phyloP scores from a whole-genome alignment of 1,284 basidiomycete genomes.

The Rhizoctonia solani region DNA sequence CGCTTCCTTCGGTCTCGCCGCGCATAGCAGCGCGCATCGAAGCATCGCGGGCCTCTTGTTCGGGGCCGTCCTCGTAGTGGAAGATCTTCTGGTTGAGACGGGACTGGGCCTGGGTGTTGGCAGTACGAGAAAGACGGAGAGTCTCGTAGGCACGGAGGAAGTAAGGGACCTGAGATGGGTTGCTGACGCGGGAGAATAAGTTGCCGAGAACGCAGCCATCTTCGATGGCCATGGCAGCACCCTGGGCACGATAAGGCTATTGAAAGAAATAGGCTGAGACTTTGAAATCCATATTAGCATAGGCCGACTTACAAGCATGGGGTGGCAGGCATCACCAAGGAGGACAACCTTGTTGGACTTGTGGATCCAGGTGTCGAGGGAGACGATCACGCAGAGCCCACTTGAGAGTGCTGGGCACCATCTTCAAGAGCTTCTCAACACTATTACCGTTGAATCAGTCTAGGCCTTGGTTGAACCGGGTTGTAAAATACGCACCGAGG shows the following conservation, averaged over 20 bases:
- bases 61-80: constrained; percentile 38
- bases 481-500: constrained; percentile 45
- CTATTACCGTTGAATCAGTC: constrained; percentile 40
- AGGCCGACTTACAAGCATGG: constrained; percentile 56
- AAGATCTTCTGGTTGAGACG: constrained; percentile 39
- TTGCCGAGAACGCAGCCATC: constrained; percentile 64
- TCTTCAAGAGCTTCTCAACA: constrained; percentile 52
- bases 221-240: constrained; percentile 70
- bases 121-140: constrained; percentile 36
- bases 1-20: constrained; percentile 33
- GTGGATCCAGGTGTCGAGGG: constrained; percentile 52
- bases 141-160: constrained; percentile 38
- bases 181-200: constrained; percentile 40
- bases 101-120: constrained; percentile 36
- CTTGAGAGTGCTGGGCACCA: constrained; percentile 49
- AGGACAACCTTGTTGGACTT: constrained; percentile 51
- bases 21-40: constrained; percentile 37
- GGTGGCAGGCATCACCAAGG: constrained; percentile 59
- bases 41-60: constrained; percentile 36
- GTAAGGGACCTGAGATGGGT: constrained; percentile 27
- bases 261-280: background rate
- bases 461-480: background rate
- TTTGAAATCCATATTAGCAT: background rate
- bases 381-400: constrained; percentile 48
- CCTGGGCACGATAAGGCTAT: constrained; percentile 65